phyloP scores from a whole-genome alignment of 2,329 filamentous ascomycete genomes.

The Tolypocladium ophioglossoides region DNA sequence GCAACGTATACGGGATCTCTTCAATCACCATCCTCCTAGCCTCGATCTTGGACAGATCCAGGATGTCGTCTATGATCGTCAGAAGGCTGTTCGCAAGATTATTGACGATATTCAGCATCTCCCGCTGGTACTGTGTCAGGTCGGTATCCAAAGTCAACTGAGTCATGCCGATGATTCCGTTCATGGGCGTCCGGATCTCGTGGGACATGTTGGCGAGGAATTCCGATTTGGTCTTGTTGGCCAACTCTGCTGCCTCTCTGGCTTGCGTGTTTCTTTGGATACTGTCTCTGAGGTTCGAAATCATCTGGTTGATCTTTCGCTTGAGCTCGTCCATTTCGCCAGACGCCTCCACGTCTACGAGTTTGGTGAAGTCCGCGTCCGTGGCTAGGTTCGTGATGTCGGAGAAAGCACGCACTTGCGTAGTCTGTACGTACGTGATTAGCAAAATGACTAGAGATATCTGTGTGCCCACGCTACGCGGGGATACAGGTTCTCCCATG shows the following conservation, averaged over 20 bases:
- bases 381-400: conserved; percentile 98
- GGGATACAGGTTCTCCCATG: background rate
- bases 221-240: conserved; percentile 96
- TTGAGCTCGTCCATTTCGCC: conserved; percentile 99
- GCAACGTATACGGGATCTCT: conserved; percentile 89
- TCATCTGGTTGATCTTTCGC: conserved; percentile 99
- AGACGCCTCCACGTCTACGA: conserved; percentile 92
- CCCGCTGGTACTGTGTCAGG: conserved; percentile 86
- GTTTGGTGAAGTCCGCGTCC: conserved; percentile 92
- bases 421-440: conserved; percentile 52
- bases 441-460: background rate
- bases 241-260: conserved; percentile 88
- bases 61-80: conserved; percentile 86
- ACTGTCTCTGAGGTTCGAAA: conserved; percentile 87
- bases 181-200: conserved; percentile 95
- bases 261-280: conserved; percentile 95
- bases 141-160: conserved; percentile 93
- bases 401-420: conserved; percentile 93
- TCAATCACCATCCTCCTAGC: conserved; percentile 97
- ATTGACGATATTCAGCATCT: conserved; percentile 98
- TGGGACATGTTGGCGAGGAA: conserved; percentile 99
- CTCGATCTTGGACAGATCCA: conserved; percentile 74
- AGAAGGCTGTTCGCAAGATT: conserved; percentile 91
- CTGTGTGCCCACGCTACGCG: background rate
- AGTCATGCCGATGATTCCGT: conserved; percentile 97